Evolutionary conservation across 176 grass and related monocot species (phyloP).

Genomic region (Aegilops sharonensis): DNA sequence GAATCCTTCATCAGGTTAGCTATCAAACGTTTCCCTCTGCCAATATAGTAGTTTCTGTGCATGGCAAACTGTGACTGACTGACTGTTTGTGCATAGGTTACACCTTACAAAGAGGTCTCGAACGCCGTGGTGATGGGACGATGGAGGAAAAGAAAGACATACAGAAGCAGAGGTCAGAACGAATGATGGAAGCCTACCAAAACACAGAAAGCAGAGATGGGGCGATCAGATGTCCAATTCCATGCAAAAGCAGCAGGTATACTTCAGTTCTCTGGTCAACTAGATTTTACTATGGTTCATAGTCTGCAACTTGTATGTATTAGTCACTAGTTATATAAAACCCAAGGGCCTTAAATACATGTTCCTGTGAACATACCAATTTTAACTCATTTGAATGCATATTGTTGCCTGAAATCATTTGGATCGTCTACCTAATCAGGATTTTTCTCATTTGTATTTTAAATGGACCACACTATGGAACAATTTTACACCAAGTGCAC

Average conservation of each 20-base stretch:
- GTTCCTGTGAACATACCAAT: background rate
- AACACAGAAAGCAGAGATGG: constrained; percentile 33
- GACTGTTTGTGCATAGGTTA: background rate
- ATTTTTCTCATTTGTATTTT: background rate
- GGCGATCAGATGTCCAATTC: constrained; percentile 46
- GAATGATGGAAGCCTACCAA: constrained; percentile 43
- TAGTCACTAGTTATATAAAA: too few relatives aligned
- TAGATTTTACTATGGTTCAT: background rate
- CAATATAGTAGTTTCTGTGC: background rate
- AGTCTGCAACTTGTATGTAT: background rate
- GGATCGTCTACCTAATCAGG: background rate
- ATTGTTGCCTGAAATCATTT: background rate
- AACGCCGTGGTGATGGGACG: constrained; percentile 12
- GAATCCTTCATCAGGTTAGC: constrained; percentile 47
- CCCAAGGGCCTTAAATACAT: too few relatives aligned
- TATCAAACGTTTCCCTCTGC: background rate
- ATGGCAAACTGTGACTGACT: background rate
- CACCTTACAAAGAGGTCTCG: constrained; percentile 23
- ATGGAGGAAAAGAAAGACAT: constrained; percentile 38
- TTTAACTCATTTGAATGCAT: background rate
- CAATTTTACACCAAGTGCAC: background rate
- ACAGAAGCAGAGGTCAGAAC: constrained; percentile 29
- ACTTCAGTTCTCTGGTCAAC: background rate
- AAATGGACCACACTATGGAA: too few relatives aligned
- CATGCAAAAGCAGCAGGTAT: constrained; percentile 51